phyloP scores from a whole-genome alignment of 148 eudicot species.

The Persicaria maculosa region DNA sequence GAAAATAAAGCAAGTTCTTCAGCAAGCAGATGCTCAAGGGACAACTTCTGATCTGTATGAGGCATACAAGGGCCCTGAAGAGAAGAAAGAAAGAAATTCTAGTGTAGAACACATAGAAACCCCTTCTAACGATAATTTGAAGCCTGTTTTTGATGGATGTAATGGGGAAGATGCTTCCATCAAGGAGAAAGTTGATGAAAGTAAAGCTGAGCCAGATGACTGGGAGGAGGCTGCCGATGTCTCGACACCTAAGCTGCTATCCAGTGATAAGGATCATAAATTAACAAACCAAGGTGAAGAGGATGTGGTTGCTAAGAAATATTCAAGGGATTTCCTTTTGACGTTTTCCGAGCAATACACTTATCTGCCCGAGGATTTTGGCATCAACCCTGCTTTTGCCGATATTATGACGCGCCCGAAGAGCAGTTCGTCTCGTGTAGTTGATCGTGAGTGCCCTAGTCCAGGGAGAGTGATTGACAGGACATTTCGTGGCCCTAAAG shows the following conservation, averaged over 20 bases:
- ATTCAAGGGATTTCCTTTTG: conserved; percentile 84
- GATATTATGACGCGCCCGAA: conserved; percentile 30
- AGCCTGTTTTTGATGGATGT: conserved; percentile 20
- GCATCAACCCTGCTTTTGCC: conserved; percentile 35
- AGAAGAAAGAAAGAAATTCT: conserved; percentile 42
- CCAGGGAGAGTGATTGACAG: conserved; percentile 54
- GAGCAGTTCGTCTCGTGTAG: conserved; percentile 37
- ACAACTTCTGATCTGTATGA: conserved; percentile 68
- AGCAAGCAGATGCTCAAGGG: conserved; percentile 82
- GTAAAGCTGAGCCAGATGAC: conserved; percentile 77
- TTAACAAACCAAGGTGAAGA: conserved; percentile 27
- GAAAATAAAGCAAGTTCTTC: conserved; percentile 50
- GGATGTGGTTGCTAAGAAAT: conserved; percentile 40
- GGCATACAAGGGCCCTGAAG: conserved; percentile 90
- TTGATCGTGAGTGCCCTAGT: conserved; percentile 40
- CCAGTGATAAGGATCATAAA: conserved; percentile 22
- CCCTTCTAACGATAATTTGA: conserved; percentile 20
- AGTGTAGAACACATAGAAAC: conserved; percentile 24
- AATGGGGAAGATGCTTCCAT: conserved; percentile 20
- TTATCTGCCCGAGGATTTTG: conserved; percentile 62
- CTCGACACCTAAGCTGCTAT: conserved; percentile 56
- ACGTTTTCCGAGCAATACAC: conserved; percentile 52
- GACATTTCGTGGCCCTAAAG: conserved; percentile 36
- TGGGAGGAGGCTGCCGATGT: conserved; percentile 98
- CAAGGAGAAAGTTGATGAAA: conserved; percentile 25